Base-by-base conservation (phyloP, 2,329 filamentous ascomycete species). In the Ambrosiella beaveri region DNA sequence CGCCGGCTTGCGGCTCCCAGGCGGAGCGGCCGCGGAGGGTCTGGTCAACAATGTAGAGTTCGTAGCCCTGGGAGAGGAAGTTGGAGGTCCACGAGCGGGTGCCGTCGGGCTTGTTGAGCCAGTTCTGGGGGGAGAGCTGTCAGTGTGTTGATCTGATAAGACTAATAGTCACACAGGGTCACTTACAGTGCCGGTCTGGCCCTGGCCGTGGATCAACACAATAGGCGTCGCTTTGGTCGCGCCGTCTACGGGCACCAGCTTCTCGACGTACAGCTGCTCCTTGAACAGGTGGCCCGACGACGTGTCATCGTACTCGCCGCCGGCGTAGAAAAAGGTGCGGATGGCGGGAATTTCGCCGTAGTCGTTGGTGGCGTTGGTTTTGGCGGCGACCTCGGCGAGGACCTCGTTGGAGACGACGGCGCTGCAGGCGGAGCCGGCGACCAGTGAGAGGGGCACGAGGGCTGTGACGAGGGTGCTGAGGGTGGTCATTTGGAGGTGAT, bases 181-280 rank as follows among this genome's bases (percentile, higher is more conserved):
- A 57, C 59, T 60, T 60, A 60, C 59, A 56, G 65, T 70, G 19
- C 71, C 72, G 2, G 71, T 71, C 61, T 71, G 68, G 8, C 65
- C 71, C 54, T 68, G 65, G 17, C 73, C 74, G 45, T 74, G 71
- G 53, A 75, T 70, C 56, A 75, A 66, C 35, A 75, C 64, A 39
- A 75, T 64, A 0, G 73, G 72, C 39, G 59, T 63, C 2, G 61
- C 47, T 51, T 64, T 64, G 44, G 54, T 62, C 38, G 59, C 63
- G 39, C 64, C 65, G 8, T 52, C 27, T 5, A 63, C 60, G 12
- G 74, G 73, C 6, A 63, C 62, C 13, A 78, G 67, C 58, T 69
- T 69, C 66, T 79, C 77, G 36, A 78, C 74, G 62, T 79, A 79
- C 69, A 79, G 76, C 67, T 79, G 76, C 27, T 60, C 56, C 49